Percentiles rank a stretch among this genome's conserved stretches.
These are phyloP conservation scores for Yamadazyma sp. DNA, from an alignment of 1,139 yeast genomes.

Conservation along the genomic window DNA sequence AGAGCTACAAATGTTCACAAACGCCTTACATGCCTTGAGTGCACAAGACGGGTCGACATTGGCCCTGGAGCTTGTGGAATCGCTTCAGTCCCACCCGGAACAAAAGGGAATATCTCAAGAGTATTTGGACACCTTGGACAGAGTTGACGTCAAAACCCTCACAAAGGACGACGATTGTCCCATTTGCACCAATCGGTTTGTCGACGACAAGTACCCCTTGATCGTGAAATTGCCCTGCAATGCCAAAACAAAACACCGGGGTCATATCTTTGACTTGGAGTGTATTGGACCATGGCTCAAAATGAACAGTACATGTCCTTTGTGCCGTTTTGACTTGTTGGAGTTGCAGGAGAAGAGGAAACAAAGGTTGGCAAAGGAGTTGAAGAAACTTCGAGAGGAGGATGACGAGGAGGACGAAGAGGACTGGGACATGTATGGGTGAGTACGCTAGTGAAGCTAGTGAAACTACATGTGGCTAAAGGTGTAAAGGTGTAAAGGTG, in stretches of 20 bases:
- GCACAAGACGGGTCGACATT: conserved; percentile 33
- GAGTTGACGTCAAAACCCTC: conserved; percentile 56
- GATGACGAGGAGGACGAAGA: conserved; percentile 68
- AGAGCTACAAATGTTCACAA: conserved; percentile 21
- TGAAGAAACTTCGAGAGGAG: conserved; percentile 48
- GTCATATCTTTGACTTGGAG: conserved; percentile 82
- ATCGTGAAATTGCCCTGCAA: conserved; percentile 81
- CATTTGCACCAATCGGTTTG: conserved; percentile 74
- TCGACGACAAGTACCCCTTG: conserved; percentile 75
- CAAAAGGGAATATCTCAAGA: conserved; percentile 63
- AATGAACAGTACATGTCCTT: conserved; percentile 79
- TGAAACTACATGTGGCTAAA: no score
- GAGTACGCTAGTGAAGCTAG: conserved; percentile 5
- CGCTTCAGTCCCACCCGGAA: conserved; percentile 18
- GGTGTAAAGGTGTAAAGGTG: no score
- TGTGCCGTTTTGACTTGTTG: conserved; percentile 75
- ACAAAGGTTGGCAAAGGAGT: conserved; percentile 38
- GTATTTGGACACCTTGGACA: conserved; percentile 71
- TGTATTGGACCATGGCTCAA: conserved; percentile 90
- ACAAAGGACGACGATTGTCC: conserved; percentile 68
- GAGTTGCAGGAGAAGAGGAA: conserved; percentile 42
- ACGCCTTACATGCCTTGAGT: conserved; percentile 33
- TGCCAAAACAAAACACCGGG: conserved; percentile 23
- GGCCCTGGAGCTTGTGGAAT: conserved; percentile 27
- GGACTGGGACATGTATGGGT: conserved; percentile 80